phyloP scores from a whole-genome alignment of 2,329 filamentous ascomycete species.

The Lachnellula suecica region DNA sequence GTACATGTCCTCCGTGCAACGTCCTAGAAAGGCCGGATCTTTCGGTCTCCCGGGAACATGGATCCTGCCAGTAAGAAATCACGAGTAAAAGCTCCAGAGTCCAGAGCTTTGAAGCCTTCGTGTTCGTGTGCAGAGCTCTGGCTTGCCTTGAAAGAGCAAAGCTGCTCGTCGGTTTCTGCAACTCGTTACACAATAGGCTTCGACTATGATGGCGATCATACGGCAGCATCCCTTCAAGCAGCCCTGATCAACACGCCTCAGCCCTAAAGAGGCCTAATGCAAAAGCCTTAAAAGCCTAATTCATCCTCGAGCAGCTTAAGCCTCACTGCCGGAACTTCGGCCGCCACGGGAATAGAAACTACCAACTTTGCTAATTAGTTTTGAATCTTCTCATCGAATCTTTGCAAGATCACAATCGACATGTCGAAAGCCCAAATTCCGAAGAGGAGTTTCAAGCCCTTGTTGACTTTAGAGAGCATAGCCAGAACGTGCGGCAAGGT shows the following conservation, averaged over 20 bases:
- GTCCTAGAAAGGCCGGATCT: no score
- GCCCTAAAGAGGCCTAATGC: not conserved
- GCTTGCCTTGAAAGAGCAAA: not conserved
- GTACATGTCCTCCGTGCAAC: no score
- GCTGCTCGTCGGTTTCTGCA: not conserved
- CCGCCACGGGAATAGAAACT: no score
- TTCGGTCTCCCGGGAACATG: no score
- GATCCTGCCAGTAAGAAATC: no score
- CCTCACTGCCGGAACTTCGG: not conserved
- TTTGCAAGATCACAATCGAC: not conserved
- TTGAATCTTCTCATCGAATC: not conserved
- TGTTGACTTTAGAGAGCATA: not conserved
- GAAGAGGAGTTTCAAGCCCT: not conserved
- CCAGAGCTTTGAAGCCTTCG: no score
- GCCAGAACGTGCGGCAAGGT: not conserved
- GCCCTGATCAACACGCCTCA: slow-evolving; percentile 7
- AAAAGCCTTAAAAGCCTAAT: slow-evolving; percentile 1
- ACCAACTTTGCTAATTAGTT: no score
- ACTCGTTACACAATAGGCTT: not conserved
- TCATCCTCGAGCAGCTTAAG: not conserved
- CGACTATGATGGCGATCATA: not conserved
- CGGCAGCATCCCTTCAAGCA: not conserved
- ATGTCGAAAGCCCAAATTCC: not conserved
- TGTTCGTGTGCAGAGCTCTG: no score
- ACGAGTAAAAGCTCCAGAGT: no score